phyloP scores from a whole-genome alignment of 306 rosid genomes.

The Hippophae gyantsensis region DNA sequence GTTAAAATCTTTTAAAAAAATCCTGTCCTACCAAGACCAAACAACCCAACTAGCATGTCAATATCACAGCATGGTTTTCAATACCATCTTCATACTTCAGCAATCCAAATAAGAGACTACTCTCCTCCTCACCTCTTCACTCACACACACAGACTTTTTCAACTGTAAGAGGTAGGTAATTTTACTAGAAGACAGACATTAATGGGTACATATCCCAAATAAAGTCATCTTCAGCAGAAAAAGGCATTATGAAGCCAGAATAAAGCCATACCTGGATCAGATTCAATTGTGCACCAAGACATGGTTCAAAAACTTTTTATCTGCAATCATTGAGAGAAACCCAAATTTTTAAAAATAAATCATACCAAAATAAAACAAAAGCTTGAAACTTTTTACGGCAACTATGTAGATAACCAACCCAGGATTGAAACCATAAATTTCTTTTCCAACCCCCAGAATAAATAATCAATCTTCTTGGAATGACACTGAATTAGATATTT shows the following conservation, averaged over 20 bases:
- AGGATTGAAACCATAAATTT: too few relatives aligned
- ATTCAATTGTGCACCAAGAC: conserved; percentile 99
- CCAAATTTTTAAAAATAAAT: neutral
- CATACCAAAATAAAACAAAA: neutral
- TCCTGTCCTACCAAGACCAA: too few relatives aligned
- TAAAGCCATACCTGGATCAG: conserved; percentile 78
- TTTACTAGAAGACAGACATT: neutral
- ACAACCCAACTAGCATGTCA: too few relatives aligned
- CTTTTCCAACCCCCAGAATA: neutral
- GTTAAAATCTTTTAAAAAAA: too few relatives aligned
- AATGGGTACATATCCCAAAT: neutral
- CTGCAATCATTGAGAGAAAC: conserved; percentile 24
- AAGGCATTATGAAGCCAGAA: neutral
- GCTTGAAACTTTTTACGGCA: neutral
- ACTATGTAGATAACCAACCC: neutral
- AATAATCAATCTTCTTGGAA: neutral
- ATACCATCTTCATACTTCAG: too few relatives aligned
- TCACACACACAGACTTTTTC: too few relatives aligned
- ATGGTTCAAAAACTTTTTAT: conserved; percentile 31
- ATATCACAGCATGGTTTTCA: too few relatives aligned
- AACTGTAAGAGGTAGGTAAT: neutral
- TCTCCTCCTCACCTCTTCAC: too few relatives aligned
- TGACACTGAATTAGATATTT: too few relatives aligned
- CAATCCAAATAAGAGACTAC: too few relatives aligned
- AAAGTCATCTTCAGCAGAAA: neutral